These are phyloP conservation scores for Pythium rishiriense DNA, from an alignment of 352 stramenopile genomes.

Conservation along the genomic window DNA sequence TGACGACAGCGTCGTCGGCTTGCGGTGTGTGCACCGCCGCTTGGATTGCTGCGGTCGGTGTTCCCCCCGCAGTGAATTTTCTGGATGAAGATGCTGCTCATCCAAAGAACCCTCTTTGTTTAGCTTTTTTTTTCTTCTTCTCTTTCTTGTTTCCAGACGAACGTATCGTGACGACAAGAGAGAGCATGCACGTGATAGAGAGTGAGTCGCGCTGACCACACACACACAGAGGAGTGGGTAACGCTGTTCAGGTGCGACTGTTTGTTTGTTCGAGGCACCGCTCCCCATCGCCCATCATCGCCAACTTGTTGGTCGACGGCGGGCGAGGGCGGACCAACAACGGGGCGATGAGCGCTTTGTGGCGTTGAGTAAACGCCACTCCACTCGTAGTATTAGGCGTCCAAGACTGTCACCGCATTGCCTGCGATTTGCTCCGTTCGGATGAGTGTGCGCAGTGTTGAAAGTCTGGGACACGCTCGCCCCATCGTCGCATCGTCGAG, in stretches of 20 bases:
- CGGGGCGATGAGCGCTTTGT: background rate
- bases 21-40: background rate
- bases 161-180: background rate
- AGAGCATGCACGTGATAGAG: background rate
- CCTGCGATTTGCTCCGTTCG: background rate
- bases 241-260: background rate
- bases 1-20: slow-evolving; percentile 10
- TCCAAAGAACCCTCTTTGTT: no score
- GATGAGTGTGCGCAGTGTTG: background rate
- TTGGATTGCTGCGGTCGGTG: background rate
- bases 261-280: no score
- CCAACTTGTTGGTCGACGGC: slow-evolving; percentile 10
- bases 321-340: background rate
- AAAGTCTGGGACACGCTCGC: slow-evolving; percentile 2
- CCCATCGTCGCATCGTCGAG: background rate
- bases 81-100: no score
- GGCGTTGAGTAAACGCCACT: background rate
- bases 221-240: background rate
- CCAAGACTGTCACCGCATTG: no score
- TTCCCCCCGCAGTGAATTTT: no score
- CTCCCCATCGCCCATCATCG: background rate
- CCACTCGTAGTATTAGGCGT: no score
- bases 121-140: no score
- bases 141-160: no score
- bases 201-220: background rate